Percentiles rank a stretch among this genome's conserved stretches.
Evolutionary conservation across 2,329 filamentous ascomycete species (phyloP).

Genomic region (Zymoseptoria brevis): DNA sequence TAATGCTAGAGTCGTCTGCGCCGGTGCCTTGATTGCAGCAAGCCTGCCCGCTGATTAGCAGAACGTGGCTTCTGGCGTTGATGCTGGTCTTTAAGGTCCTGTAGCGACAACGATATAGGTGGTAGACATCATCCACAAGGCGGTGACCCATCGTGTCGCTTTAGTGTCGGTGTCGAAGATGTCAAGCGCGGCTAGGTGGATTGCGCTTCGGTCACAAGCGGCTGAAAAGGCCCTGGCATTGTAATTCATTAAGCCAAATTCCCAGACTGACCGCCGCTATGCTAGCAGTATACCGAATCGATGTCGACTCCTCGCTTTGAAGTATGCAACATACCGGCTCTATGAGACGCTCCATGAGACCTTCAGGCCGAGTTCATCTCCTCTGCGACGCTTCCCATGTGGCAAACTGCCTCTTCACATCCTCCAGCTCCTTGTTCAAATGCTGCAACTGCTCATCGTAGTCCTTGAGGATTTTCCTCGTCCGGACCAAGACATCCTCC

Average conservation of each 20-base stretch:
- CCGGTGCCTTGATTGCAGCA: neutral
- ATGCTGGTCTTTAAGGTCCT: neutral
- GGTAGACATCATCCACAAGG: neutral
- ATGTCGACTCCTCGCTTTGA: neutral
- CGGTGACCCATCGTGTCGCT: neutral
- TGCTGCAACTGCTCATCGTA: conserved; percentile 73
- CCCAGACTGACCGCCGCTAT: neutral
- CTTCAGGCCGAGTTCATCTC: neutral
- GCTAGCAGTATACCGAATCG: neutral
- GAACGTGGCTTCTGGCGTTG: neutral
- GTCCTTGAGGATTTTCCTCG: conserved; percentile 74
- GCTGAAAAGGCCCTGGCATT: neutral
- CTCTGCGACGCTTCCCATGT: conserved; percentile 41
- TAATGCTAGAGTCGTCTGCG: neutral
- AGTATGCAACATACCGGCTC: neutral
- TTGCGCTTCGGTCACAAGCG: neutral
- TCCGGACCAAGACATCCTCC: conserved; percentile 61
- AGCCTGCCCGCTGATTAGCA: neutral
- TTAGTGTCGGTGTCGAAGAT: neutral
- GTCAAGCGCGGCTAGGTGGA: neutral
- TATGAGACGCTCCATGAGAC: neutral
- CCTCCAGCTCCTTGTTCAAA: conserved; percentile 58
- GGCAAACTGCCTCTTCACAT: conserved; percentile 52
- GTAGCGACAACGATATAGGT: no score
- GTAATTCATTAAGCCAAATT: neutral